Evolutionary conservation across 768 basidiomycete species (phyloP).

Genomic region (Infundibulicybe gibba): DNA sequence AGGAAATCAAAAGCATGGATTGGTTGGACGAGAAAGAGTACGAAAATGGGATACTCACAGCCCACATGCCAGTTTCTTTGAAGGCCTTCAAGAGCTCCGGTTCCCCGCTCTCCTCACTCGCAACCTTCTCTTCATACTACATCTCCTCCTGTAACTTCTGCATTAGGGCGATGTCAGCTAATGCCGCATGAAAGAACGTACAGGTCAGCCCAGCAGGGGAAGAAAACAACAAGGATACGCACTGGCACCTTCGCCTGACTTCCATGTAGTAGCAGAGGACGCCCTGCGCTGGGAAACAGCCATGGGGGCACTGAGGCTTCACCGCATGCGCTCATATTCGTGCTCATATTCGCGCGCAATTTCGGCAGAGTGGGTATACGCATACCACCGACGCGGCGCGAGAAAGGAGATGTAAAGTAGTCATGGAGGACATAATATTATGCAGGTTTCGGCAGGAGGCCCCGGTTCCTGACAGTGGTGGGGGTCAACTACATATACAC

Average conservation of each 20-base stretch:
- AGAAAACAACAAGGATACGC: constrained; percentile 18
- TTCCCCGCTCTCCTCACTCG: constrained; percentile 22
- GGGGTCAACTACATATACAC: too few relatives aligned
- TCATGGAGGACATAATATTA: too few relatives aligned
- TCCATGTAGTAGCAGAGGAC: constrained; percentile 42
- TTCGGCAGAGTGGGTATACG: too few relatives aligned
- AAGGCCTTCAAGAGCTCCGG: constrained; percentile 83
- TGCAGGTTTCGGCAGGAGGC: too few relatives aligned
- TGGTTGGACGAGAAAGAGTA: too few relatives aligned
- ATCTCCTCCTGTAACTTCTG: constrained; percentile 81
- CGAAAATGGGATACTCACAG: constrained; percentile 39
- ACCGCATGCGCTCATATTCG: too few relatives aligned
- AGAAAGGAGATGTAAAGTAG: too few relatives aligned
- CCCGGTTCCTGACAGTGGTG: too few relatives aligned
- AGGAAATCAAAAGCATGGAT: too few relatives aligned
- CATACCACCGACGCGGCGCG: too few relatives aligned
- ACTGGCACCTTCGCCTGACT: constrained; percentile 44
- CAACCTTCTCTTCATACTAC: constrained; percentile 74
- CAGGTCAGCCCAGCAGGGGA: background rate
- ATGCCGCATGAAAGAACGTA: background rate
- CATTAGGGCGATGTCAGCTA: constrained; percentile 73
- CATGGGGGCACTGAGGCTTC: too few relatives aligned
- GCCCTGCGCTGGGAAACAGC: constrained; percentile 18
- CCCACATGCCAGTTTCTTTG: constrained; percentile 73
- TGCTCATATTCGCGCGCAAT: too few relatives aligned